A percentile compares a stretch with the other conserved stretches of the same genome.
phyloP scores from a whole-genome alignment of 371 early-diverging fungal species.

The Mortierella sp. region DNA sequence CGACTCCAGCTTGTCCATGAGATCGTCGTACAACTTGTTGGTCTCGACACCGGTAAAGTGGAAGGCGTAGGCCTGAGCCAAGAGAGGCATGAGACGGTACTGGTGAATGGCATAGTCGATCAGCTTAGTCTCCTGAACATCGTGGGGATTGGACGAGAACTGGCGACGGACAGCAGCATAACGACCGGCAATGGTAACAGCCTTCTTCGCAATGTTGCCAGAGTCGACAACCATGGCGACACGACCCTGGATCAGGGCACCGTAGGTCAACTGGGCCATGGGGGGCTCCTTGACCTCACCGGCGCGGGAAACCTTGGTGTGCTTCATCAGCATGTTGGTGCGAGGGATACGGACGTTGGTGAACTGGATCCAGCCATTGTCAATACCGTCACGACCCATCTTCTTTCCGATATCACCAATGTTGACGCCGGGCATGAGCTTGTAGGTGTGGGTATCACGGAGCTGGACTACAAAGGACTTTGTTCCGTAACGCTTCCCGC shows the following conservation, averaged over 20 bases:
- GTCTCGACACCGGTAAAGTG: constrained; percentile 91
- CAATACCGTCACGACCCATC: constrained; percentile 89
- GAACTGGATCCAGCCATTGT: constrained; percentile 90
- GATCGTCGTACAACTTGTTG: constrained; percentile 78
- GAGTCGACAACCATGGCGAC: constrained; percentile 93
- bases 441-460: constrained; percentile 73
- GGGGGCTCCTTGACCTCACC: constrained; percentile 82
- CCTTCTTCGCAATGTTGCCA: constrained; percentile 91
- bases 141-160: constrained; percentile 69
- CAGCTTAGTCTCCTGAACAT: constrained; percentile 84
- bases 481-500: constrained; percentile 83
- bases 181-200: constrained; percentile 90
- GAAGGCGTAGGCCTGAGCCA: constrained; percentile 94
- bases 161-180: constrained; percentile 95
- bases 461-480: constrained; percentile 84
- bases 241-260: constrained; percentile 90
- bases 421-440: constrained; percentile 71
- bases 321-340: constrained; percentile 91
- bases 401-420: constrained; percentile 83
- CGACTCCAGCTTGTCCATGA: constrained; percentile 81
- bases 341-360: constrained; percentile 86
- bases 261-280: constrained; percentile 84
- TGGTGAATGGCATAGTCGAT: constrained; percentile 95
- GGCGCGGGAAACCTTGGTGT: constrained; percentile 89
- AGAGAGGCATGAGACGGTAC: constrained; percentile 91